Evolutionary conservation across 331 rosid species (phyloP).

Genomic region (Acacia pycnantha): DNA sequence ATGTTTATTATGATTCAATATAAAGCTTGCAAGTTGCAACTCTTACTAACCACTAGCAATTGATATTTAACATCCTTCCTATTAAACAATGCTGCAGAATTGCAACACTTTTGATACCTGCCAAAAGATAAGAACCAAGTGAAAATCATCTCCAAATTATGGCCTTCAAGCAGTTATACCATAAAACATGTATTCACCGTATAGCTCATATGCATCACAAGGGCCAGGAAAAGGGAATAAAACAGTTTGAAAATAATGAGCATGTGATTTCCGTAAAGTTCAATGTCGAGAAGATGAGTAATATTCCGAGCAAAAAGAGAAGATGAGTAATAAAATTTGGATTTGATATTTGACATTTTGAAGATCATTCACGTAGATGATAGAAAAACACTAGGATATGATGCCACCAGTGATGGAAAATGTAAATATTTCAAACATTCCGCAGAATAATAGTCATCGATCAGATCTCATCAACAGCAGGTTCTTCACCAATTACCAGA

Average conservation of each 20-base stretch:
- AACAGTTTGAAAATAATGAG: not conserved
- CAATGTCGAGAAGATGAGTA: not conserved
- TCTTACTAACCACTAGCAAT: conserved; percentile 34
- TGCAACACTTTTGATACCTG: conserved; percentile 49
- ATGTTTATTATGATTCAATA: conserved; percentile 40
- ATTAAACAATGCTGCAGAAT: conserved; percentile 48
- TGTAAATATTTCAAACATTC: conserved; percentile 3
- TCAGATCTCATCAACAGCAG: not conserved
- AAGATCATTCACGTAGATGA: conserved; percentile 4
- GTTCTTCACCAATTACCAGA: not conserved
- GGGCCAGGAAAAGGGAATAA: not conserved
- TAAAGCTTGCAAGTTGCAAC: conserved; percentile 36
- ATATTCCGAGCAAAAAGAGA: too few species aligned
- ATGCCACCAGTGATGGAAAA: not conserved
- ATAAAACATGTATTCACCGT: not conserved
- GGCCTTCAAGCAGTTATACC: not conserved
- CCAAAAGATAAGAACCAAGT: conserved; percentile 17
- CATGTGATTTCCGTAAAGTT: not conserved
- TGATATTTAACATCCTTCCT: conserved; percentile 44
- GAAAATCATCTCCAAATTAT: conserved; percentile 22
- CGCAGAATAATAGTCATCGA: not conserved
- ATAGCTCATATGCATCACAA: not conserved
- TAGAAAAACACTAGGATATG: not conserved
- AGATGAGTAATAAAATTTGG: not conserved
- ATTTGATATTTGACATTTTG: not conserved